Conservation (phyloP, 2,329 filamentous ascomycete species). For the Aureobasidium sp. region DNA sequence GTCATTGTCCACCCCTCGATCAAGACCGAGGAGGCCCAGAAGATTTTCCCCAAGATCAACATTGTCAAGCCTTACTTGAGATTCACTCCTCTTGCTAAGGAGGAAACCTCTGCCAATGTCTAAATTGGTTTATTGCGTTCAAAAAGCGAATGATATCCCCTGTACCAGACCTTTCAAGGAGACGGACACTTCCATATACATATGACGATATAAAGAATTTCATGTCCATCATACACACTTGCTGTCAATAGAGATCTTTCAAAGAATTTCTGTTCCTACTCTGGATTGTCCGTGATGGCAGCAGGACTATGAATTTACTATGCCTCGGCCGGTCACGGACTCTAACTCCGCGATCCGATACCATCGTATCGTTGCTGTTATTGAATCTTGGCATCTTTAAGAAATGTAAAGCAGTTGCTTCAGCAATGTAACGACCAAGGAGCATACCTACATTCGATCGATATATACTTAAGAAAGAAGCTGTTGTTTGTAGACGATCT, state of each 20-base stretch:
- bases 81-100: constrained; percentile 25
- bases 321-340: not conserved
- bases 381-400: constrained; percentile 6
- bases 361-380: not conserved
- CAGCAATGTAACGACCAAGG: not conserved
- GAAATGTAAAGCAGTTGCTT: constrained; percentile 7
- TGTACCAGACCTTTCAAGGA: not conserved
- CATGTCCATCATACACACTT: not conserved
- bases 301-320: not conserved
- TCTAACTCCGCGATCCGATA: not conserved
- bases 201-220: constrained; percentile 13
- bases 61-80: constrained; percentile 57
- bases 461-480: not conserved
- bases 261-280: no score
- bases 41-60: constrained; percentile 52
- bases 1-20: constrained; percentile 54
- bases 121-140: constrained; percentile 20
- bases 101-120: constrained; percentile 21
- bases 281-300: not conserved
- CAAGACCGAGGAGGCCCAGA: constrained; percentile 52
- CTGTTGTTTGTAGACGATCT: not conserved
- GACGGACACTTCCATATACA: not conserved
- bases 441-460: not conserved
- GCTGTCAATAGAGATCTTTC: no score
- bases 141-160: constrained; percentile 12